phyloP scores from a whole-genome alignment of 2,329 filamentous ascomycete species.

The Macroventuria anomochaeta region DNA sequence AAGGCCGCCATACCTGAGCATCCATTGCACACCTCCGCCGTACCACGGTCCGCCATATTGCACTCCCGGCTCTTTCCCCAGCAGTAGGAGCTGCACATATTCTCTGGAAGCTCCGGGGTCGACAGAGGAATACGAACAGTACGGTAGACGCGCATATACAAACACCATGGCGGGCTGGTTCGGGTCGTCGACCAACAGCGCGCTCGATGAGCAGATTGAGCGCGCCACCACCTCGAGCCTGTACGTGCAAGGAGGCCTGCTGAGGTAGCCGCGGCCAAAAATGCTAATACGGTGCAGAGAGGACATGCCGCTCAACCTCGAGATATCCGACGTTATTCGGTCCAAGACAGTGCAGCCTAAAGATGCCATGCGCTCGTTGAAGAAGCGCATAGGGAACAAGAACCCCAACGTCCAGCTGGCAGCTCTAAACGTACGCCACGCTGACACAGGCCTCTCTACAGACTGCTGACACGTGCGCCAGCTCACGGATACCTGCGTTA shows the following conservation, averaged over 20 bases:
- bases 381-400: slow-evolving; percentile 92
- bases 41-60: neutral
- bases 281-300: slow-evolving; percentile 64
- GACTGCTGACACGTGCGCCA: slow-evolving; percentile 40
- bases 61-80: neutral
- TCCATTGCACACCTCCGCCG: neutral
- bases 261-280: neutral
- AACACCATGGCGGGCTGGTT: slow-evolving; percentile 91
- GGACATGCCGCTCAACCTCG: slow-evolving; percentile 95
- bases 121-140: neutral
- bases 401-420: slow-evolving; percentile 97
- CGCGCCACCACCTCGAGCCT: slow-evolving; percentile 93
- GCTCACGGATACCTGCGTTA: slow-evolving; percentile 98
- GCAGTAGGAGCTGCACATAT: neutral
- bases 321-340: slow-evolving; percentile 96
- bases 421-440: slow-evolving; percentile 77
- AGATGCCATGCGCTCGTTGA: slow-evolving; percentile 96
- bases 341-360: slow-evolving; percentile 97
- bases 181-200: slow-evolving; percentile 78
- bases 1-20: slow-evolving; percentile 8
- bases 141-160: neutral
- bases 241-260: slow-evolving; percentile 55
- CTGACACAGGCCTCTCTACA: neutral
- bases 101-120: neutral
- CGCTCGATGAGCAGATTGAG: slow-evolving; percentile 96